A percentile compares a stretch with the other conserved stretches of the same genome.
These are phyloP conservation scores for Triticum urartu DNA, from an alignment of 176 grass and related monocot genomes.

Conservation along the genomic window DNA sequence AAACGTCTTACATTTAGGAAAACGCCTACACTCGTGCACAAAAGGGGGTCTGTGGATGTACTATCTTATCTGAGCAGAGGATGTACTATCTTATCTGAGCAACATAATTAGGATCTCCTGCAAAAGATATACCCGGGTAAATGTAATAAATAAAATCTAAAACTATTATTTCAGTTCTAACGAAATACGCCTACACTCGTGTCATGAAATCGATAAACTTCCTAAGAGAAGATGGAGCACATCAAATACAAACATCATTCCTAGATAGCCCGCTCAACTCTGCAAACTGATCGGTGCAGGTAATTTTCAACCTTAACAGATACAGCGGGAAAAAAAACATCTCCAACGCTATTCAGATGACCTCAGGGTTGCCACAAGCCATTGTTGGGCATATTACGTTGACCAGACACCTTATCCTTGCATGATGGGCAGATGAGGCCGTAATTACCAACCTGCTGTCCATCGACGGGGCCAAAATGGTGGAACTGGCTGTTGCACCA, in stretches of 20 bases:
- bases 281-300: background rate
- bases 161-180: background rate
- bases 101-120: background rate
- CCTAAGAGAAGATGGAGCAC: background rate
- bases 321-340: background rate
- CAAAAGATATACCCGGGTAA: background rate
- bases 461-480: conserved; percentile 48
- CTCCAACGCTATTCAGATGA: background rate
- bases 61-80: background rate
- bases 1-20: too few species aligned
- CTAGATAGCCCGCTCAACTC: background rate
- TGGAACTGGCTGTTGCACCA: conserved; percentile 79
- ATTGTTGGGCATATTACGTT: conserved; percentile 30
- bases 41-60: background rate
- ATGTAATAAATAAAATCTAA: background rate
- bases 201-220: background rate
- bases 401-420: conserved; percentile 67
- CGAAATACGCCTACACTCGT: background rate
- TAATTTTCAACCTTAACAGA: background rate
- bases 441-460: conserved; percentile 49
- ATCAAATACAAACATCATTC: conserved; percentile 13
- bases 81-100: background rate
- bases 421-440: conserved; percentile 77
- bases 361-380: conserved; percentile 46
- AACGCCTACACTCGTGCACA: too few species aligned